Evolutionary conservation across 768 basidiomycete species (phyloP).

Genomic region (Serpula lacrymans): DNA sequence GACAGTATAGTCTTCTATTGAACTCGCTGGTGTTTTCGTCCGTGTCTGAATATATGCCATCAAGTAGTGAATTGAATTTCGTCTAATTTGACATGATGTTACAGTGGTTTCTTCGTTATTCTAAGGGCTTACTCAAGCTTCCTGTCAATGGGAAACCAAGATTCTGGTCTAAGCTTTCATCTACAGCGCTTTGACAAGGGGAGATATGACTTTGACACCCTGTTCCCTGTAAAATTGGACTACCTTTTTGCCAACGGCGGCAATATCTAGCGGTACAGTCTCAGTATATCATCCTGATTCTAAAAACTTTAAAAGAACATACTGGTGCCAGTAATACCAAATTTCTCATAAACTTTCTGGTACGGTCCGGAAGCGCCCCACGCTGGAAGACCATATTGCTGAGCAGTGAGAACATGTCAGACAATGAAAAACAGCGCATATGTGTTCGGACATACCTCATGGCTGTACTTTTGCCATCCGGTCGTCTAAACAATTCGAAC

Average conservation of each 20-base stretch:
- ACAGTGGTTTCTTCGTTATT: conserved; percentile 9
- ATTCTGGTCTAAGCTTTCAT: conserved; percentile 3
- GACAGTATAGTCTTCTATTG: too few relatives aligned
- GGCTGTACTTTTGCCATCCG: conserved; percentile 89
- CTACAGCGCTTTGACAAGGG: conserved; percentile 69
- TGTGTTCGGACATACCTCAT: conserved; percentile 50
- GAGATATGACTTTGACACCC: conserved; percentile 69
- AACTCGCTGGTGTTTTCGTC: too few relatives aligned
- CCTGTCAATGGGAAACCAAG: neutral
- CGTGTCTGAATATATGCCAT: too few relatives aligned
- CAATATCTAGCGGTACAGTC: conserved; percentile 65
- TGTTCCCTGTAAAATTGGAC: conserved; percentile 82
- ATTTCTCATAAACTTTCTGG: conserved; percentile 87
- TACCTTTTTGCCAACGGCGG: conserved; percentile 79
- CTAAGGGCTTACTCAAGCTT: neutral
- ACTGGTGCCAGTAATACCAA: conserved; percentile 78
- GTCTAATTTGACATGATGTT: conserved; percentile 12
- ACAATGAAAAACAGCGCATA: conserved; percentile 1
- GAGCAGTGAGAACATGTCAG: conserved; percentile 5
- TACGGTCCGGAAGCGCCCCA: conserved; percentile 94
- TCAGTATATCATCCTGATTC: too few relatives aligned
- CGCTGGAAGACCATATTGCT: conserved; percentile 68
- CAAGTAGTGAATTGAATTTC: too few relatives aligned
- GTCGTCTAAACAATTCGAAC: conserved; percentile 40
- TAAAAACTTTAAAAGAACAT: conserved; percentile 33